Conservation (phyloP, 2,329 filamentous ascomycete genomes). For the Xylariaceae sp. region DNA sequence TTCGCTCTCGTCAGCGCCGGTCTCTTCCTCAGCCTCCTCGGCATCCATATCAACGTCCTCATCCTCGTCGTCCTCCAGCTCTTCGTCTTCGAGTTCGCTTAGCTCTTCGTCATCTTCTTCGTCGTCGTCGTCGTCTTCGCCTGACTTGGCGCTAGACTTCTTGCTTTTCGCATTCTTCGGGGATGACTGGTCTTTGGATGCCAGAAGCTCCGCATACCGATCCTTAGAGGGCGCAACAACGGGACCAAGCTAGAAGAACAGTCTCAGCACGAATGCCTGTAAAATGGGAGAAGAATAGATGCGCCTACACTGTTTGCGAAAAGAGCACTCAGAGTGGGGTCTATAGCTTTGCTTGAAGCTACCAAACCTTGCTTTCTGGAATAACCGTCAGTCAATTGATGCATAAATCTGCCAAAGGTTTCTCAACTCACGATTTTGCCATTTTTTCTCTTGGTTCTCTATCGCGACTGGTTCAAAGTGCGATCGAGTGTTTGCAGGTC, state of each 20-base stretch:
- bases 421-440: constrained; percentile 30
- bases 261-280: constrained; percentile 2
- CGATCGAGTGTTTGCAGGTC: not conserved
- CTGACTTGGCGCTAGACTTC: constrained; percentile 1
- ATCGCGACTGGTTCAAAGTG: not conserved
- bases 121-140: constrained; percentile 28
- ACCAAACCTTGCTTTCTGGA: constrained; percentile 38
- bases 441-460: constrained; percentile 21
- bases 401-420: not conserved
- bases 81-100: constrained; percentile 36
- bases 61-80: constrained; percentile 37
- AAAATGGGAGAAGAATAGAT: not conserved
- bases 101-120: constrained; percentile 40
- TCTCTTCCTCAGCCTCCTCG: constrained; percentile 32
- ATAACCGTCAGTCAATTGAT: constrained; percentile 15
- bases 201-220: constrained; percentile 39
- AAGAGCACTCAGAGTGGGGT: constrained; percentile 63
- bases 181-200: constrained; percentile 33
- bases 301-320: constrained; percentile 66
- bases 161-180: constrained; percentile 16
- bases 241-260: constrained; percentile 43
- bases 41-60: constrained; percentile 38
- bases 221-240: constrained; percentile 42
- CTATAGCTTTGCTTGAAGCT: constrained; percentile 52
- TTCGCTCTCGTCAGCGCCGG: constrained; percentile 42